phyloP scores from a whole-genome alignment of 441 rosid genomes.

The Adansonia gregorii region DNA sequence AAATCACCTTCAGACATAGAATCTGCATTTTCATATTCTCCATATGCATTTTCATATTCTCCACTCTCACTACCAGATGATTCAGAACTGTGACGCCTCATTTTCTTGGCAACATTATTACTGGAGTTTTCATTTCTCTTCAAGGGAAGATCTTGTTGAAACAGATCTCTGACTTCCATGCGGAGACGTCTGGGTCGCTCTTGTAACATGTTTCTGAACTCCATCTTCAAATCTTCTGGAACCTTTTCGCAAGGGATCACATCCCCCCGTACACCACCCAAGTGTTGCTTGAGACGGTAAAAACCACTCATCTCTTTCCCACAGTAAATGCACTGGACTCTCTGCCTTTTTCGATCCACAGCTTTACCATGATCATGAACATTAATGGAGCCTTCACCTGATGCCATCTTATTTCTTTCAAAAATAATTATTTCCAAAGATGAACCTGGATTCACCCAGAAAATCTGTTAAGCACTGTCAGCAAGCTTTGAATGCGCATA shows the following conservation, averaged over 20 bases:
- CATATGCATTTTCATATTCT: conserved; percentile 14
- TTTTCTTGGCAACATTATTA: conserved; percentile 26
- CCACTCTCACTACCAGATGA: conserved; percentile 21
- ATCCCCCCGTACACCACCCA: conserved; percentile 51
- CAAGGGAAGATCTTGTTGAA: conserved; percentile 30
- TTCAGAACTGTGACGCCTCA: conserved; percentile 26
- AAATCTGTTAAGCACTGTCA: conserved; percentile 4
- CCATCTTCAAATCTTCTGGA: conserved; percentile 40
- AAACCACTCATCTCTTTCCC: conserved; percentile 38
- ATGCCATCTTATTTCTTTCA: conserved; percentile 35
- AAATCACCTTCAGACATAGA: conserved; percentile 25
- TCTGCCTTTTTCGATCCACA: conserved; percentile 29
- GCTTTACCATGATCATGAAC: conserved; percentile 45
- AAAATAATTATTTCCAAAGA: not conserved
- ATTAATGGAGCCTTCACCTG: conserved; percentile 29
- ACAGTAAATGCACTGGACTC: conserved; percentile 58
- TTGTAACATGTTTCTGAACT: conserved; percentile 29
- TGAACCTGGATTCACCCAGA: not conserved
- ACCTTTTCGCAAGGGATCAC: conserved; percentile 48
- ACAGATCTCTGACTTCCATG: conserved; percentile 28
- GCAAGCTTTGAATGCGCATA: conserved; percentile 6
- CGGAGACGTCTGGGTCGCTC: conserved; percentile 22
- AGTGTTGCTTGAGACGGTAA: conserved; percentile 47
- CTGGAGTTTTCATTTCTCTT: conserved; percentile 32
- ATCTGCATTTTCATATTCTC: conserved; percentile 16